Evolutionary conservation across 805 yeast genomes (phyloP).

Genomic region (Henningerozyma blattae): DNA sequence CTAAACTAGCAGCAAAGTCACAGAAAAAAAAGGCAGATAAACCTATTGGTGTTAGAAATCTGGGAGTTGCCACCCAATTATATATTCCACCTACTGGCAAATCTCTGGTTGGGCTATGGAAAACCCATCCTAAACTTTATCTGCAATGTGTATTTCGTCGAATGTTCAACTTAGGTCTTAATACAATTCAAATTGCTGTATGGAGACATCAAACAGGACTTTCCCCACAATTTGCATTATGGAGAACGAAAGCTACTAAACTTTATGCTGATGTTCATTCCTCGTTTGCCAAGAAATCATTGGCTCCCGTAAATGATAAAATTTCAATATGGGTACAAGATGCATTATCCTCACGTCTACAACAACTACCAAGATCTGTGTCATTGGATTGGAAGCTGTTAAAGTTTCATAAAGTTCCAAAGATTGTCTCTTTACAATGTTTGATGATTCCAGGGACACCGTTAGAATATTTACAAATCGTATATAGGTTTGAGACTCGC

Average conservation of each 20-base stretch:
- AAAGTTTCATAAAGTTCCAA: conserved; percentile 60
- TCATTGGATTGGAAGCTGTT: conserved; percentile 67
- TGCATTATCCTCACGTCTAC: conserved; percentile 40
- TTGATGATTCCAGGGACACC: conserved; percentile 48
- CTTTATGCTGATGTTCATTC: conserved; percentile 66
- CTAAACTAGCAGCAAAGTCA: too few species aligned
- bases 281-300: conserved; percentile 55
- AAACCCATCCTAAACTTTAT: conserved; percentile 30
- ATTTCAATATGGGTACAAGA: conserved; percentile 54
- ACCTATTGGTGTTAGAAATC: conserved; percentile 28
- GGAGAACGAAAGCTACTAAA: conserved; percentile 82
- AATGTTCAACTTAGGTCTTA: conserved; percentile 49
- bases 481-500: conserved; percentile 49
- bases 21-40: background rate
- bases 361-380: conserved; percentile 43
- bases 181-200: conserved; percentile 54
- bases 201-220: conserved; percentile 57
- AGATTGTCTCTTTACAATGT: conserved; percentile 57
- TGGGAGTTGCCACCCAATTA: conserved; percentile 31
- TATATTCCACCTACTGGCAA: conserved; percentile 41
- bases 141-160: conserved; percentile 44
- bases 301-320: conserved; percentile 33
- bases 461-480: conserved; percentile 43
- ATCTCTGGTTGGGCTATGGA: conserved; percentile 32
- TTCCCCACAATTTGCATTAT: conserved; percentile 56